Evolutionary conservation across 2,329 filamentous ascomycete species (phyloP), one percentile per base, ranked within the genome.

Genomic region (Neonectria coccinea): DNA sequence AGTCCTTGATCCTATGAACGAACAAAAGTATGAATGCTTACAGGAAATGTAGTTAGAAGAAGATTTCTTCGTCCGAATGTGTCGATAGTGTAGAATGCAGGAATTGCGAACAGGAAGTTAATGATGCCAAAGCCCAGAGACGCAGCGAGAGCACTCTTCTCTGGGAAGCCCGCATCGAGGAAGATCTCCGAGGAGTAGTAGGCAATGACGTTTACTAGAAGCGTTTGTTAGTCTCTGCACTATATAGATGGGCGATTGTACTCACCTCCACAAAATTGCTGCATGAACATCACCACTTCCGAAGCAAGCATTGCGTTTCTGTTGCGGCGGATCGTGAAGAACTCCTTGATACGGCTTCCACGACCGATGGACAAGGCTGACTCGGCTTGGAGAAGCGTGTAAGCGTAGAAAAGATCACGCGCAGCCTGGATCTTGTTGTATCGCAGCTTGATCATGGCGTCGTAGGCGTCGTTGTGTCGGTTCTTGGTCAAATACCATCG

Each of bases 61-160:
- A 91, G 79, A 67, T 88, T 88, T 20, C 89, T 83, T 4, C 90
- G 85, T 7, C 89, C 90, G 63, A 89, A 91, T 0, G 85, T 90
- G 72, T 92, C 89, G 29, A 77, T 76, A 14, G 75, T 76, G 59
- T 70, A 74, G 16, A 77, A 65, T 5, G 74, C 74, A 4, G 75
- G 73, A 59, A 75, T 70, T 4, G 74, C 73, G 59, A 90, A 90
- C 39, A 91, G 74, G 79, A 86, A 91, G 73, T 91, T 91, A 72
- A 91, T 84, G 54, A 89, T 79, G 2, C 75, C 75, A 16, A 71
- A 73, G 20, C 75, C 75, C 18, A 77, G 68, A 4, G 74, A 76
- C 12, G 74, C 75, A 27, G 71, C 70, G 1, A 77, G 63, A 3
- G 75, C 72, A 2, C 68, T 68, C 39, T 70, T 70, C 29, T 67